Evolutionary conservation across 1,139 yeast species (phyloP).

Genomic region (Pichia sp.): DNA sequence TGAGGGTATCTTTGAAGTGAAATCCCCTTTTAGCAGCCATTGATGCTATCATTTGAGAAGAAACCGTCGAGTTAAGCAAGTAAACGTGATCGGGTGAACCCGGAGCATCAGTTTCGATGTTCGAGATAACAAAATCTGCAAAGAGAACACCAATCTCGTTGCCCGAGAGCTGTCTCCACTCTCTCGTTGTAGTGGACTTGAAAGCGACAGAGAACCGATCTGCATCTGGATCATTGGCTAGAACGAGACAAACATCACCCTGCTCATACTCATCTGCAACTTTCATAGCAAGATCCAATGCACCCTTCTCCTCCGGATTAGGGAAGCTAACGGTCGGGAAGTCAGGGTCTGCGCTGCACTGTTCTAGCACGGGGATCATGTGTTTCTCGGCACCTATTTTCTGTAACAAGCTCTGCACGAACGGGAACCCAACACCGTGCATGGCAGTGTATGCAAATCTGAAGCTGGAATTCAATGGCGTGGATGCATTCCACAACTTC

Average conservation of each 20-base stretch:
- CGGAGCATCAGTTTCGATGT: too few species aligned
- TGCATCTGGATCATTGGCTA: conserved; percentile 97
- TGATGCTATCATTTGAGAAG: conserved; percentile 70
- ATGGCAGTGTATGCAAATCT: conserved; percentile 82
- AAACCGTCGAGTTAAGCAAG: conserved; percentile 82
- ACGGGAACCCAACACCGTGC: conserved; percentile 84
- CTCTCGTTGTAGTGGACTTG: conserved; percentile 34
- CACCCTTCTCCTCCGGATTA: conserved; percentile 94
- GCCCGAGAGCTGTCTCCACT: conserved; percentile 81
- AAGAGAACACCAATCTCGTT: conserved; percentile 85
- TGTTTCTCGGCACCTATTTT: neutral
- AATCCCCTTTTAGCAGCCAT: conserved; percentile 63
- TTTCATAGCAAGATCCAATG: conserved; percentile 62
- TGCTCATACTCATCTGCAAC: conserved; percentile 43
- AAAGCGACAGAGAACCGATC: conserved; percentile 82
- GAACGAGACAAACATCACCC: conserved; percentile 44
- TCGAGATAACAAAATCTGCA: conserved; percentile 50
- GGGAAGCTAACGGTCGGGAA: conserved; percentile 87
- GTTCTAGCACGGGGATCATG: conserved; percentile 43
- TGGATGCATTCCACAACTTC: conserved; percentile 24
- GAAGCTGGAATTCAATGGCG: conserved; percentile 19
- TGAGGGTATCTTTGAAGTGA: conserved; percentile 70
- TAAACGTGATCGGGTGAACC: conserved; percentile 34
- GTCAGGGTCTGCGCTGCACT: conserved; percentile 69
- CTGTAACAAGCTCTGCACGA: conserved; percentile 29